Percentiles rank a stretch among this genome's conserved stretches.
These are phyloP conservation scores for Xerocomellus dryophilus DNA, from an alignment of 768 basidiomycete species.

Conservation along the genomic window DNA sequence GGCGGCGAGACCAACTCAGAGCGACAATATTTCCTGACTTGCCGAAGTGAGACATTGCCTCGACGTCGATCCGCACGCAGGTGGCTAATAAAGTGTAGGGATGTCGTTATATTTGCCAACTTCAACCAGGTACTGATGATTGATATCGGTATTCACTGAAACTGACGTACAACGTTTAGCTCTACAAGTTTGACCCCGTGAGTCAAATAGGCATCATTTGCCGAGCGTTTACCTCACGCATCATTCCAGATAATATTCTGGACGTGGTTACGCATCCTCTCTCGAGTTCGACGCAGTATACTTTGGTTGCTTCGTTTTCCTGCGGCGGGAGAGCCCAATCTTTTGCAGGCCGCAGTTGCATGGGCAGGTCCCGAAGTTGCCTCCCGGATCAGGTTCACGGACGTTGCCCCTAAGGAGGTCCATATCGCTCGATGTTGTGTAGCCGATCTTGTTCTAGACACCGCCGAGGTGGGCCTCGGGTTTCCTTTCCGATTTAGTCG, in stretches of 20 bases:
- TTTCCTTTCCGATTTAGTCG: background rate
- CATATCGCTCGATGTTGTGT: slow-evolving; percentile 46
- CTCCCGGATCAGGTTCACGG: slow-evolving; percentile 45
- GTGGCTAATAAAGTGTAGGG: slow-evolving; percentile 25
- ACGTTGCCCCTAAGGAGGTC: slow-evolving; percentile 44
- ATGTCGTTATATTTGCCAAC: slow-evolving; percentile 48
- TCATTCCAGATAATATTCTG: slow-evolving; percentile 38
- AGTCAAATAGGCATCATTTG: slow-evolving; percentile 1
- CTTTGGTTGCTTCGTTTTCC: slow-evolving; percentile 56
- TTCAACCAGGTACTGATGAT: slow-evolving; percentile 46
- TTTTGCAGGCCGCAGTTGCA: slow-evolving; percentile 38
- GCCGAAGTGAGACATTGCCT: slow-evolving; percentile 32
- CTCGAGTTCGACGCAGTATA: slow-evolving; percentile 42
- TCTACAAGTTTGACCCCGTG: slow-evolving; percentile 48
- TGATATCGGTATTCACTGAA: background rate
- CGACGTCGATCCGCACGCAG: background rate
- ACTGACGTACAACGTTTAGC: slow-evolving; percentile 24
- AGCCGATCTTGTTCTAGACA: slow-evolving; percentile 52
- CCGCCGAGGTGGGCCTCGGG: slow-evolving; percentile 39
- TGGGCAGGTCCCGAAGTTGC: slow-evolving; percentile 49
- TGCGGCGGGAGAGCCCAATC: slow-evolving; percentile 43
- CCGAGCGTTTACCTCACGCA: slow-evolving; percentile 1
- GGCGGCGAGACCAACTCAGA: slow-evolving; percentile 38
- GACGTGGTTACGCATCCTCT: slow-evolving; percentile 48
- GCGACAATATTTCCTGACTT: slow-evolving; percentile 43